Evolutionary conservation across 179 eudicot genomes (phyloP), one percentile per base, ranked within the genome.

Genomic region (Vitellaria paradoxa): DNA sequence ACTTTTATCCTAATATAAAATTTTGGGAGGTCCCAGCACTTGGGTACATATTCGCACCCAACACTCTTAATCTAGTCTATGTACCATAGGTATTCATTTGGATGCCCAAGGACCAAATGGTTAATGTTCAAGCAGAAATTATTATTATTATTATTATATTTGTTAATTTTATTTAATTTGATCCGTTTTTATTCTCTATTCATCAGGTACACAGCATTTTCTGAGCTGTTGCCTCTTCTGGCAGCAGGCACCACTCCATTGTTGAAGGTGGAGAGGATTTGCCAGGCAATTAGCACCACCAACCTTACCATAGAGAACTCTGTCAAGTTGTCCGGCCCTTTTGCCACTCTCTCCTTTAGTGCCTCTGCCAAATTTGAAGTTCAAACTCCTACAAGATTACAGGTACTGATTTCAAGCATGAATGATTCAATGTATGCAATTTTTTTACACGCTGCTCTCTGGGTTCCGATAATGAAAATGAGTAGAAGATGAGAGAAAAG

Each of bases 211-310:
- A 93, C 98, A 1, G 94, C 99, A 80, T 91, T 87, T 83, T 96
- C 99, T 61, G 99, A 96, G 86, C 80, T 96, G 79, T 69, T 96
- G 84, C 97, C 99, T 75, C 94, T 96, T 76, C 88, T 96, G 65
- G 99, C 97, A 67, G 84, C 82, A 23, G 92, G 97, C 72, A 82
- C 77, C 55, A 81, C 84, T 17, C 92, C 94, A 59, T 77, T 89
- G 57, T 75, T 93, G 86, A 96, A 92, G 86, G 93, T 96, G 70
- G 85, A 96, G 18, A 81, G 82, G 81, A 92, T 96, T 64, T 74
- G 84, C 73, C 99, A 96, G 87, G 77, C 84, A 72, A 92, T 96
- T 66, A 80, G 84, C 74, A 79, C 87, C 40, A 83, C 84, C 75
- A 91, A 64, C 81, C 84, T 81, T 11, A 89, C 88, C 73, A 88